Evolutionary conservation across 768 basidiomycete genomes (phyloP).

Genomic region (Hydnomerulius pinastri): DNA sequence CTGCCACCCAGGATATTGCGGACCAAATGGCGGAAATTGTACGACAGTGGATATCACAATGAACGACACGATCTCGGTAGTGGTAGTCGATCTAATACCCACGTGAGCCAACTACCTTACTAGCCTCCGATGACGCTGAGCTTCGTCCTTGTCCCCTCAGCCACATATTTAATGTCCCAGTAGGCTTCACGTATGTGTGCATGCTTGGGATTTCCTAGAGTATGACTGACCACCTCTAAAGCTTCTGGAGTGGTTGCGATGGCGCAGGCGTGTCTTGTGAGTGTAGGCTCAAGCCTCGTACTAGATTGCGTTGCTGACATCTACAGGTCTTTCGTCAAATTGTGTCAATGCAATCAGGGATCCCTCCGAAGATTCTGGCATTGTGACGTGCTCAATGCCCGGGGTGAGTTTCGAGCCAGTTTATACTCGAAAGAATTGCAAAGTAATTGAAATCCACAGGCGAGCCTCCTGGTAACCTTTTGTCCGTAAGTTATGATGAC

Average conservation of each 20-base stretch:
- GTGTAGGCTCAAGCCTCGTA: neutral
- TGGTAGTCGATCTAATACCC: slow-evolving; percentile 5
- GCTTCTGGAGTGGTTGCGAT: slow-evolving; percentile 2
- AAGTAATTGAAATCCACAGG: neutral
- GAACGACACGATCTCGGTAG: slow-evolving; percentile 1
- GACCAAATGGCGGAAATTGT: slow-evolving; percentile 7
- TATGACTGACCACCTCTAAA: neutral
- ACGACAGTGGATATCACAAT: slow-evolving; percentile 1
- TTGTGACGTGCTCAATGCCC: neutral
- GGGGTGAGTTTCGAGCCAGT: neutral
- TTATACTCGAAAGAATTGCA: neutral
- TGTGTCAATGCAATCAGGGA: slow-evolving; percentile 6
- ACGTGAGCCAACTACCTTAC: neutral
- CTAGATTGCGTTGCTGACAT: neutral
- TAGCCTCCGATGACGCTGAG: neutral
- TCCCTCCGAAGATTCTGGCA: neutral
- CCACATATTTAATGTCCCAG: slow-evolving; percentile 2
- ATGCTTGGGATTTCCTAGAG: neutral
- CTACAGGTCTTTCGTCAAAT: neutral
- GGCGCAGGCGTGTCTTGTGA: slow-evolving; percentile 3
- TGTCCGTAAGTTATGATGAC: slow-evolving; percentile 2
- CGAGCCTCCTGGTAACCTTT: slow-evolving; percentile 1
- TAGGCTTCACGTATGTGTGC: slow-evolving; percentile 3
- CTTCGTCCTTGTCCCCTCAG: neutral
- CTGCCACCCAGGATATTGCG: slow-evolving; percentile 1